Evolutionary conservation across 73 alveolate genomes (phyloP).

Genomic region (Tetrahymena elliotti): DNA sequence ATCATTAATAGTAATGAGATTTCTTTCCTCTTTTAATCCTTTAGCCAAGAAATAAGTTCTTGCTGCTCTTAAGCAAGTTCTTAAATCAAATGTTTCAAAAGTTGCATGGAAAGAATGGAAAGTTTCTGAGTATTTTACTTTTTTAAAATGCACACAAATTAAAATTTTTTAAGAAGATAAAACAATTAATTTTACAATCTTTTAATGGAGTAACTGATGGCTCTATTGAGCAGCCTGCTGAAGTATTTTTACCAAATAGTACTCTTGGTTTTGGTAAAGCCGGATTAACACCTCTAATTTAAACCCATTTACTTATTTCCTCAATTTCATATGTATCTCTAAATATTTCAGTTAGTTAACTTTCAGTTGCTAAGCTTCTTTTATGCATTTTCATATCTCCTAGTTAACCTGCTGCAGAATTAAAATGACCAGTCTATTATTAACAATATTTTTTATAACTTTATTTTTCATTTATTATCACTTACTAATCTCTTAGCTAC

Average conservation of each 20-base stretch:
- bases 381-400: constrained; percentile 1
- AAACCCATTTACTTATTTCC: constrained; percentile 16
- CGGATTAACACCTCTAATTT: background rate
- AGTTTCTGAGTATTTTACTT: background rate
- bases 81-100: constrained; percentile 14
- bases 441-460: background rate
- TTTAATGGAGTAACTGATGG: background rate
- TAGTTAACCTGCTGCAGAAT: background rate
- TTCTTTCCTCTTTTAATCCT: background rate
- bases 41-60: constrained; percentile 34
- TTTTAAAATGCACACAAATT: background rate
- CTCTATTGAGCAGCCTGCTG: background rate
- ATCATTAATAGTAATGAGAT: background rate
- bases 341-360: constrained; percentile 11
- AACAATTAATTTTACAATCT: background rate
- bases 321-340: constrained; percentile 34
- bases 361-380: constrained; percentile 11
- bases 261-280: constrained; percentile 11
- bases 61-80: constrained; percentile 24
- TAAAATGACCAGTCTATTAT: background rate
- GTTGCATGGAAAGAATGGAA: constrained; percentile 14
- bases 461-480: background rate
- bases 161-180: background rate
- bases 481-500: background rate
- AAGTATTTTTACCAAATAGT: background rate